Evolutionary conservation across 1,139 yeast species (phyloP).

Genomic region (Torulaspora pretoriensis): DNA sequence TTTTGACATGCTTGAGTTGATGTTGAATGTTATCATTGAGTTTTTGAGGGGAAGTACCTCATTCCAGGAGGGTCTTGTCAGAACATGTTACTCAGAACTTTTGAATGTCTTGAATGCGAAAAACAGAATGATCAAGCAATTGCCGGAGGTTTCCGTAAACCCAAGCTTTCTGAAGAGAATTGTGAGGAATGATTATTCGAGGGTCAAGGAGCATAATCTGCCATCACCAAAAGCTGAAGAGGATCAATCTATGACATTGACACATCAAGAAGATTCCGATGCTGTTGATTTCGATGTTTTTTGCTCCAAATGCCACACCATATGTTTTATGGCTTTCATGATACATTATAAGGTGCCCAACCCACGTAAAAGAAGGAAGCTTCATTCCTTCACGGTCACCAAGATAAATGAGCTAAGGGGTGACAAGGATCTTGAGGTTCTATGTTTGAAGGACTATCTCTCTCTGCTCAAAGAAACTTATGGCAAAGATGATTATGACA

Average conservation of each 20-base stretch:
- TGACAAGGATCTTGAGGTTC: constrained; percentile 15
- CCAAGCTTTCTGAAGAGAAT: constrained; percentile 2
- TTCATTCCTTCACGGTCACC: constrained; percentile 16
- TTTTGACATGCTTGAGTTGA: constrained; percentile 39
- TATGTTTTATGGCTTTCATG: constrained; percentile 35
- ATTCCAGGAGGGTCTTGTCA: constrained; percentile 22
- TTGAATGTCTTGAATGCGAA: constrained; percentile 20
- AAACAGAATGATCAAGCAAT: constrained; percentile 15
- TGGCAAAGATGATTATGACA: constrained; percentile 8
- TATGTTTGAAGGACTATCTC: constrained; percentile 26
- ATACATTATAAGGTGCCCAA: constrained; percentile 12
- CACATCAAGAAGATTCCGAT: constrained; percentile 16
- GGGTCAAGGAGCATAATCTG: neutral
- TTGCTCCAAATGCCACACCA: constrained; percentile 37
- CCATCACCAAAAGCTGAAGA: constrained; percentile 9
- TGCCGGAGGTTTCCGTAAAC: constrained; percentile 11
- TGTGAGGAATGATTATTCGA: constrained; percentile 4
- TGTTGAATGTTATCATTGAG: constrained; percentile 28
- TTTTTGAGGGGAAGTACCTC: constrained; percentile 11
- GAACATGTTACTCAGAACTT: constrained; percentile 25
- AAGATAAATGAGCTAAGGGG: constrained; percentile 19
- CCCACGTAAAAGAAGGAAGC: constrained; percentile 17
- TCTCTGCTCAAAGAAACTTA: constrained; percentile 12
- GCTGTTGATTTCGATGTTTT: constrained; percentile 29
- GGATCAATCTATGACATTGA: neutral